Percentiles rank a stretch among this genome's conserved stretches.
Conservation (phyloP, 2,329 filamentous ascomycete species). For the Zasmidium cellare region DNA sequence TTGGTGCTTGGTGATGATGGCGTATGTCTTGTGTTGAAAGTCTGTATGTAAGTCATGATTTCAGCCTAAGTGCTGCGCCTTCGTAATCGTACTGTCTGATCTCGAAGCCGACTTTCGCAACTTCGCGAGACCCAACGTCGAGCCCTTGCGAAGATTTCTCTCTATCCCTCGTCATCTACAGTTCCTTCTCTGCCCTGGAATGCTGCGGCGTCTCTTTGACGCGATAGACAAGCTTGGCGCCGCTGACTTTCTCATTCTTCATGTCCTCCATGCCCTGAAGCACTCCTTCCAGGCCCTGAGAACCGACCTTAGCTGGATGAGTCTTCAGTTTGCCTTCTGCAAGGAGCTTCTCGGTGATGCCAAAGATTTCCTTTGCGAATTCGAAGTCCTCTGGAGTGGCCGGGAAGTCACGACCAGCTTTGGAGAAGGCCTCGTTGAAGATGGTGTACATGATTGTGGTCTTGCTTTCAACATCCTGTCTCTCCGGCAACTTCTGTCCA, state of each 20-base stretch:
- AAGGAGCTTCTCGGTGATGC: slow-evolving; percentile 42
- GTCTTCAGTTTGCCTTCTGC: slow-evolving; percentile 45
- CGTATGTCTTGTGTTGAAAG: no score
- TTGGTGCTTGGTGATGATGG: no score
- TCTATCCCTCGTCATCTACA: slow-evolving; percentile 16
- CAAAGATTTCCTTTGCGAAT: slow-evolving; percentile 44
- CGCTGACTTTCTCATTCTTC: slow-evolving; percentile 47
- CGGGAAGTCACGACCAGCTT: slow-evolving; percentile 21
- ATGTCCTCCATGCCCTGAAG: slow-evolving; percentile 46
- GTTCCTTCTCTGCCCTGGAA: slow-evolving; percentile 21
- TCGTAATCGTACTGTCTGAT: neutral
- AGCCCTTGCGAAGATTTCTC: no score
- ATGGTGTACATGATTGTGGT: slow-evolving; percentile 31
- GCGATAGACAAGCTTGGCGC: slow-evolving; percentile 49
- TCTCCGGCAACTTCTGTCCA: slow-evolving; percentile 22
- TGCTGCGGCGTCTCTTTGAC: slow-evolving; percentile 26
- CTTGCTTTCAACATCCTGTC: slow-evolving; percentile 18
- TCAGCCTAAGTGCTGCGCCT: neutral
- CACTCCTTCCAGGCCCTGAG: slow-evolving; percentile 46
- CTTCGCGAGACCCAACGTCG: no score
- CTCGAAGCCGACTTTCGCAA: neutral
- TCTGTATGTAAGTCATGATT: no score
- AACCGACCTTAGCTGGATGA: slow-evolving; percentile 44
- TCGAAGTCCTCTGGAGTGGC: slow-evolving; percentile 40
- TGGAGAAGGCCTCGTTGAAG: slow-evolving; percentile 26